phyloP scores from a whole-genome alignment of 305 asterid genomes.

The Fraxinus albicans region DNA sequence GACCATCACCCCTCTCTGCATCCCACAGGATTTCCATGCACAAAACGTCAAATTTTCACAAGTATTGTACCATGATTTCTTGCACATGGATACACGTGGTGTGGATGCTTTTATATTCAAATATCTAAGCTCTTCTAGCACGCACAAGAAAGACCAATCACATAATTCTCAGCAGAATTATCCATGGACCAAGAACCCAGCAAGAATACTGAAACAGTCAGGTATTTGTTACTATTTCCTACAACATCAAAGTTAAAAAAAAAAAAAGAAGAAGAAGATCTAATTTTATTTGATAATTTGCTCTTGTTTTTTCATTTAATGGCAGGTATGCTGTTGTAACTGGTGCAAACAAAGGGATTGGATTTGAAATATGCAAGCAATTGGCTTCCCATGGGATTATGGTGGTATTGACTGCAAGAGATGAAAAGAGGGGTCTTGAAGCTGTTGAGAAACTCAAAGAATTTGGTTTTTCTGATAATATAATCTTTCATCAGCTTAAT shows the following conservation, averaged over 20 bases:
- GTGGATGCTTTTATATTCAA: neutral
- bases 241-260: neutral
- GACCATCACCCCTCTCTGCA: neutral
- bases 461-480: neutral
- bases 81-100: neutral
- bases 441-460: neutral
- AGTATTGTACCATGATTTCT: neutral
- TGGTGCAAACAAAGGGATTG: neutral
- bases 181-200: neutral
- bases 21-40: neutral
- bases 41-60: neutral
- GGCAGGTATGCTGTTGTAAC: neutral
- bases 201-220: neutral
- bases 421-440: neutral
- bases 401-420: neutral
- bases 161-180: neutral
- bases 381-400: neutral
- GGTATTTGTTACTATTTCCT: neutral
- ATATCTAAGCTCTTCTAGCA: neutral
- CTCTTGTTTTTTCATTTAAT: too few relatives aligned
- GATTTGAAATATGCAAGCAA: neutral
- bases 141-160: neutral
- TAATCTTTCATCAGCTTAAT: neutral
- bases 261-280: too few relatives aligned
- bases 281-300: too few relatives aligned